These are phyloP conservation scores for Parathielavia appendiculata DNA, from an alignment of 495 filamentous ascomycete species.

Conservation along the genomic window DNA sequence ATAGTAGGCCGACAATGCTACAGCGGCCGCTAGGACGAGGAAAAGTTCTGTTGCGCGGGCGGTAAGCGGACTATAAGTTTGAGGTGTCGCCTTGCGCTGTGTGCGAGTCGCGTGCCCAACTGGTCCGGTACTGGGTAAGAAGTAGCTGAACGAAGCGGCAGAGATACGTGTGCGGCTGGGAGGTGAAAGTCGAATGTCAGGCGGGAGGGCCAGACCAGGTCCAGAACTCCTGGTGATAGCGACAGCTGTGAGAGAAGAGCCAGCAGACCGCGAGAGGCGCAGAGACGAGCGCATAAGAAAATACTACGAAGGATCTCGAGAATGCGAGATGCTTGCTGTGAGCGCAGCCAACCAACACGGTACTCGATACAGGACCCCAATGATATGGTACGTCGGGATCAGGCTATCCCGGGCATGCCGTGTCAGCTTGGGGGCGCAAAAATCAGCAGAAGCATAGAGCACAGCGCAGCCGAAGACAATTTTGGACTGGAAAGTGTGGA, in stretches of 20 bases:
- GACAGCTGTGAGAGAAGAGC: neutral
- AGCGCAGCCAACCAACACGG: neutral
- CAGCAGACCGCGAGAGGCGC: constrained; percentile 1
- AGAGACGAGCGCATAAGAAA: constrained; percentile 10
- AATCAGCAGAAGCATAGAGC: neutral
- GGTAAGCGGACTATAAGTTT: no score
- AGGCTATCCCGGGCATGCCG: constrained; percentile 25
- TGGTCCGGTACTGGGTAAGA: neutral
- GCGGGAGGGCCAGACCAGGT: neutral
- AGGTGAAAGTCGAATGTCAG: neutral
- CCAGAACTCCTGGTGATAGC: neutral
- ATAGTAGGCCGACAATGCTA: constrained; percentile 15
- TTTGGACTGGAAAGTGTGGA: neutral
- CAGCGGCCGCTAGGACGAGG: constrained; percentile 8
- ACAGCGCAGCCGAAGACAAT: neutral
- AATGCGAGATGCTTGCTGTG: neutral
- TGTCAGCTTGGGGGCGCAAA: constrained; percentile 17
- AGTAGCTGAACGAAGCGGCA: neutral
- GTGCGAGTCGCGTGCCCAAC: neutral
- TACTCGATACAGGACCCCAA: constrained; percentile 1
- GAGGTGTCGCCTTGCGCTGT: neutral
- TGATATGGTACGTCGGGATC: neutral
- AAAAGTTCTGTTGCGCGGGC: constrained; percentile 6
- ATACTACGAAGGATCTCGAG: neutral
- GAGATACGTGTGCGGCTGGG: neutral